Percentiles rank a stretch among this genome's conserved stretches.
These are phyloP conservation scores for Massospora cicadina DNA, from an alignment of 371 early-diverging fungal genomes.

Conservation along the genomic window DNA sequence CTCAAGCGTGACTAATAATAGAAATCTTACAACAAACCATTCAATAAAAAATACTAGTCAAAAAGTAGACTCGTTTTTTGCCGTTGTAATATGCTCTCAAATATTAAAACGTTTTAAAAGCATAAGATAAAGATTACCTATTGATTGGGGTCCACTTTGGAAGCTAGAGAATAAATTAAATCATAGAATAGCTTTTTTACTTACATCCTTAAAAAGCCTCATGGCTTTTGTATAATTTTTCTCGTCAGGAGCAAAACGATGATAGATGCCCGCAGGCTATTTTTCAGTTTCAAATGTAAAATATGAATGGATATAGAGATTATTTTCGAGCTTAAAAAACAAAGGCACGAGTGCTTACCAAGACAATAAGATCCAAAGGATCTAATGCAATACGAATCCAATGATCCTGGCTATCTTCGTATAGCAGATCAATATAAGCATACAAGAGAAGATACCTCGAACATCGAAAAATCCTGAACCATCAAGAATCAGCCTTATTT, in stretches of 20 bases:
- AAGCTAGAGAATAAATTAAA: constrained; percentile 21
- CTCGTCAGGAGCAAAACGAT: constrained; percentile 79
- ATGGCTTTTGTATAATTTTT: constrained; percentile 75
- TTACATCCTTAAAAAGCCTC: constrained; percentile 75
- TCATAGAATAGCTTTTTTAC: neutral
- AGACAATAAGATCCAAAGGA: constrained; percentile 67
- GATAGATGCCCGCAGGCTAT: constrained; percentile 88
- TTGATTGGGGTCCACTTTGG: constrained; percentile 89
- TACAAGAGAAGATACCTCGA: constrained; percentile 21
- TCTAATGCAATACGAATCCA: constrained; percentile 79
- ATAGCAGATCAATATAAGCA: constrained; percentile 10
- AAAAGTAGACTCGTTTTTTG: no score
- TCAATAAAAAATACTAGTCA: no score
- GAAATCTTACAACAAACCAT: no score
- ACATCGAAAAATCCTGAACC: constrained; percentile 86
- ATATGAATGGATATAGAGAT: no score
- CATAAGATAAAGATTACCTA: constrained; percentile 26
- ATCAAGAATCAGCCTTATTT: constrained; percentile 78
- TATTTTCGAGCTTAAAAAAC: no score
- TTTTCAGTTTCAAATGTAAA: neutral
- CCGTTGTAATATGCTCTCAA: no score
- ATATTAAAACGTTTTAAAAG: neutral
- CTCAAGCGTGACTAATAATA: no score
- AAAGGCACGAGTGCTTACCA: constrained; percentile 27
- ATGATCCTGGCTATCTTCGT: constrained; percentile 43